These are phyloP conservation scores for Malus asiatica DNA, from an alignment of 306 rosid genomes.

Conservation along the genomic window DNA sequence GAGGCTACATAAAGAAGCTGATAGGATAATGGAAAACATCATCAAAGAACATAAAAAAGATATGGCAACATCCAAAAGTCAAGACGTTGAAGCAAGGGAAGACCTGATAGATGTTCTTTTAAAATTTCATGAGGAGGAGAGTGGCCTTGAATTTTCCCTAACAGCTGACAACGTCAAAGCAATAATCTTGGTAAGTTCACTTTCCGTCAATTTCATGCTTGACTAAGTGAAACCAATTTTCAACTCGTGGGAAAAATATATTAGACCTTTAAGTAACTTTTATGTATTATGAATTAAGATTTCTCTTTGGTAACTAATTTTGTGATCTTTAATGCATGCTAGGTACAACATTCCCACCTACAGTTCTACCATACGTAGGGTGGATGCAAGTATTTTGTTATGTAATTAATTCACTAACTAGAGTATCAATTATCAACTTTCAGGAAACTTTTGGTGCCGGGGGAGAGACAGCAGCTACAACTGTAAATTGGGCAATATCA, in stretches of 20 bases:
- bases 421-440: too few relatives aligned
- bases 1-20: slow-evolving; percentile 6
- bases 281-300: too few relatives aligned
- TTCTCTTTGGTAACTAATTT: too few relatives aligned
- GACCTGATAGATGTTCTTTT: slow-evolving; percentile 13
- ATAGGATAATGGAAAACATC: not conserved
- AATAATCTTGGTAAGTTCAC: not conserved
- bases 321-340: too few relatives aligned
- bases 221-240: not conserved
- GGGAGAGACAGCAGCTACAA: slow-evolving; percentile 24
- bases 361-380: too few relatives aligned
- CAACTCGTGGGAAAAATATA: too few relatives aligned
- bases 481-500: slow-evolving; percentile 39
- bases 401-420: too few relatives aligned
- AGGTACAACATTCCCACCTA: too few relatives aligned
- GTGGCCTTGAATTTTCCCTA: not conserved
- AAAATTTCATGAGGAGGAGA: not conserved
- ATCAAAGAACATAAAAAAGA: not conserved
- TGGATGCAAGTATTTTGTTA: too few relatives aligned
- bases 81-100: not conserved
- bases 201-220: not conserved
- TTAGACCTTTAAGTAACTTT: too few relatives aligned
- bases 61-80: not conserved
- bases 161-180: slow-evolving; percentile 12
- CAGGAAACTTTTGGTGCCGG: slow-evolving; percentile 42